Conservation (phyloP, 2,329 filamentous ascomycete species). For the Alternaria postmessia region DNA sequence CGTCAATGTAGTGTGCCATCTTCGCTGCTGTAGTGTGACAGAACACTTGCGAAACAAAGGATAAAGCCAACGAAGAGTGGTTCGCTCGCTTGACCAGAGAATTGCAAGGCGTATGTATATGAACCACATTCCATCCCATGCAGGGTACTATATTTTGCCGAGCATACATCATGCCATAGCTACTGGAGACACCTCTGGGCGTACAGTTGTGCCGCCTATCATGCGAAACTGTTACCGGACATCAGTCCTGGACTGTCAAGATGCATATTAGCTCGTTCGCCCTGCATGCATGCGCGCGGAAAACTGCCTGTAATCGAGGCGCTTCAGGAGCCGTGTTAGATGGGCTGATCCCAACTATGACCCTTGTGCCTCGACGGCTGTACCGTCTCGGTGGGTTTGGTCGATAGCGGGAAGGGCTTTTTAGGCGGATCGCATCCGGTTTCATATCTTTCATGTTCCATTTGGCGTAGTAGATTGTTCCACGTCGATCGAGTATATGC, state of each 20-base stretch:
- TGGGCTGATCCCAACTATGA: constrained; percentile 10
- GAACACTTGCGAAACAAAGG: constrained; percentile 1
- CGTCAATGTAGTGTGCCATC: constrained; percentile 27
- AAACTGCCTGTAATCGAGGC: neutral
- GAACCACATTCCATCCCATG: neutral
- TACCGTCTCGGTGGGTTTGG: constrained; percentile 9
- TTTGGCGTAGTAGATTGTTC: neutral
- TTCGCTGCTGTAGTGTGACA: constrained; percentile 8
- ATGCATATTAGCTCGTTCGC: neutral
- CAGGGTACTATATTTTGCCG: constrained; percentile 5
- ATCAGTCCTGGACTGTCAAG: constrained; percentile 5
- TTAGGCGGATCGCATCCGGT: neutral
- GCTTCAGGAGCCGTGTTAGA: constrained; percentile 1
- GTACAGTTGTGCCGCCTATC: constrained; percentile 10
- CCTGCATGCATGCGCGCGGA: constrained; percentile 6
- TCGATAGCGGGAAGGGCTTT: neutral
- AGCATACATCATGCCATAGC: constrained; percentile 5
- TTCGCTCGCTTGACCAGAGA: constrained; percentile 9
- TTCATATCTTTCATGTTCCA: neutral
- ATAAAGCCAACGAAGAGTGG: constrained; percentile 5
- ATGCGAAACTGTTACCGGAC: constrained; percentile 1
- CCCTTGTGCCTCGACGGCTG: constrained; percentile 9
- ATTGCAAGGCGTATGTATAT: constrained; percentile 14
- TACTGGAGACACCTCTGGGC: constrained; percentile 2
- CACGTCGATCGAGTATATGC: neutral